Evolutionary conservation across 2,329 filamentous ascomycete genomes (phyloP).

Genomic region (Amauroascus verrucosus): DNA sequence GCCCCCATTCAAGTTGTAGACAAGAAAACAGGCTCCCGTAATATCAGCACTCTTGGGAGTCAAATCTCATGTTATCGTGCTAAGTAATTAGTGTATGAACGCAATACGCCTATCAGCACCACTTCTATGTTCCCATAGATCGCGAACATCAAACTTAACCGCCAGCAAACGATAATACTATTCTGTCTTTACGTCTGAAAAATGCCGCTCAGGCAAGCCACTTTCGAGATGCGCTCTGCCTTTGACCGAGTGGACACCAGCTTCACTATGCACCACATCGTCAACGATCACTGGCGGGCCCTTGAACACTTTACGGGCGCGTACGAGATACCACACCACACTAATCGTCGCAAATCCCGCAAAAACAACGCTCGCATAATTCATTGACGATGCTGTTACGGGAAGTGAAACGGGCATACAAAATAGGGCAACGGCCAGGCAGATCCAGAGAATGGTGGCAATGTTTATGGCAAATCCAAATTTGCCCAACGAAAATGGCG

Average conservation of each 20-base stretch:
- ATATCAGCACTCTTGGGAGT: no score
- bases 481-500: conserved; percentile 56
- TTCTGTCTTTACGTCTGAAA: not conserved
- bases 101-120: not conserved
- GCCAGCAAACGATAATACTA: not conserved
- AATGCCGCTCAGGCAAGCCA: not conserved
- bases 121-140: not conserved
- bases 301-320: conserved; percentile 54
- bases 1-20: not conserved
- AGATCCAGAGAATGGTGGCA: conserved; percentile 60
- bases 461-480: conserved; percentile 61
- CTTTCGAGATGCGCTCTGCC: conserved; percentile 11
- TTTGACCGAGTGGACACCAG: conserved; percentile 25
- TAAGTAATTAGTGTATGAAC: no score
- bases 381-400: conserved; percentile 50
- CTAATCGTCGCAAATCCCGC: conserved; percentile 52
- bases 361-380: conserved; percentile 58
- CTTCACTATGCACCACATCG: conserved; percentile 20
- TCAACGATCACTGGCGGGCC: conserved; percentile 41
- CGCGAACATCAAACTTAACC: not conserved
- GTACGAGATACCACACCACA: conserved; percentile 52
- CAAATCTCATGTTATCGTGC: no score
- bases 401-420: conserved; percentile 60
- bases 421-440: conserved; percentile 59
- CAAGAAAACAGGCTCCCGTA: no score